A percentile compares a stretch with the other conserved stretches of the same genome.
These are phyloP conservation scores for Cichorium intybus DNA, from an alignment of 140 eudicot genomes.

Conservation along the genomic window DNA sequence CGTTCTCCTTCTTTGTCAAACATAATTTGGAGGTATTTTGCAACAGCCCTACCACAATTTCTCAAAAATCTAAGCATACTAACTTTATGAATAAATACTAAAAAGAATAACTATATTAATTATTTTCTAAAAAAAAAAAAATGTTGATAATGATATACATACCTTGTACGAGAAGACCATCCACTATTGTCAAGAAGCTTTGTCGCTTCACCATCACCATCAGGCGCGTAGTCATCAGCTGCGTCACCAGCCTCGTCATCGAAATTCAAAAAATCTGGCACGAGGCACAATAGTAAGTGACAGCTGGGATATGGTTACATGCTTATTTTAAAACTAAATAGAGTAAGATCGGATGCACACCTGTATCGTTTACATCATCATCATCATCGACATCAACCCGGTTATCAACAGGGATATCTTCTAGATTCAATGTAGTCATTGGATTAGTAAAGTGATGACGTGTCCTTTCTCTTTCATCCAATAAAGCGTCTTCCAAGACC, in stretches of 20 bases:
- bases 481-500: conserved; percentile 15
- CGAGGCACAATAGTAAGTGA: conserved; percentile 1
- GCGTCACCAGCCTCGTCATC: conserved; percentile 65
- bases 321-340: neutral
- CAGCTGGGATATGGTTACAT: neutral
- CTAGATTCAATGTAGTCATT: conserved; percentile 21
- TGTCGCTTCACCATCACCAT: conserved; percentile 57
- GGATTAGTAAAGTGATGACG: conserved; percentile 27
- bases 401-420: conserved; percentile 20
- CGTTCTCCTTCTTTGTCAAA: conserved; percentile 79
- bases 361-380: conserved; percentile 61
- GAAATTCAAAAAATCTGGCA: conserved; percentile 73
- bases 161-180: conserved; percentile 84
- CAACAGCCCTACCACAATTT: conserved; percentile 70
- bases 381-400: conserved; percentile 26
- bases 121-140: neutral
- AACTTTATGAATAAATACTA: neutral
- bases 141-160: conserved; percentile 1
- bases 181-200: conserved; percentile 71
- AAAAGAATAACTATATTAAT: neutral
- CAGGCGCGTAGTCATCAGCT: conserved; percentile 60
- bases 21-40: conserved; percentile 86
- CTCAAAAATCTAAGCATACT: conserved; percentile 10
- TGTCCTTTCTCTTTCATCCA: conserved; percentile 32
- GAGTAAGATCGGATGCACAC: conserved; percentile 26